Base-by-base conservation (phyloP, 225 moss, liverwort and hornwort genomes). In the Straminergon stramineum region DNA sequence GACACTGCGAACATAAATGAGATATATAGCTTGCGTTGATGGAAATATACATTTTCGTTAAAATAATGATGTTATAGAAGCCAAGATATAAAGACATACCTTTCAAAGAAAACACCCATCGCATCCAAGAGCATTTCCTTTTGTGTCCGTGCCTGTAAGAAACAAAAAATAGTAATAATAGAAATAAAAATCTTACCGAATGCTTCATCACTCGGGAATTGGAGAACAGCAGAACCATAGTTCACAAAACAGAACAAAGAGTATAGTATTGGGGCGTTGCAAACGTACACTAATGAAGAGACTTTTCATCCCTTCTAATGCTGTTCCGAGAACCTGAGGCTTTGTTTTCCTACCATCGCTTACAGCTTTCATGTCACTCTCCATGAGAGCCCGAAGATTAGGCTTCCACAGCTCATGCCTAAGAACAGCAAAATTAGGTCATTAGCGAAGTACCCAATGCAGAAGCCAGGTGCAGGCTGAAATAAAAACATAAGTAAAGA, bases 361-460 rank as follows among this genome's bases (percentile, higher is more conserved):
- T 56, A 99, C 99, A 91, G 99, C 97, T 91, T 95, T 97, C 99
- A 99, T 99, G 90, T 99, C 99, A 91, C 95, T 96, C 94, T 99
- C 99, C 99, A 99, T 99, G 86, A 96, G 94, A 78, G 99, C 99
- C 85, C 99, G 93, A 90, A 99, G 91, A 90, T 97, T 96, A 55
- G 99, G 99, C 86, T 99, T 99, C 99, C 99, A 99, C 79, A 99
- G 89, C 68, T 97, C 97, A 90, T 99, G 97, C 82, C 98, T 99
- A 84, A 65, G 78, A 84, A 68, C 78, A 86, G 82, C 81, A 90
- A 30, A 82, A 70, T 56, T 80, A 23, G 63, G 81, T 63, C 81
- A 84, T 84, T 63, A 62, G 60, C 67, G 16, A 55, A 84, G 56
- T 37, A 67, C 66, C 84, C 61, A 74, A 41, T 88, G 82, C 48